Evolutionary conservation across 1,284 basidiomycete genomes (phyloP), one percentile per base, ranked within the genome.

Genomic region (Leccinum pallidistipes): DNA sequence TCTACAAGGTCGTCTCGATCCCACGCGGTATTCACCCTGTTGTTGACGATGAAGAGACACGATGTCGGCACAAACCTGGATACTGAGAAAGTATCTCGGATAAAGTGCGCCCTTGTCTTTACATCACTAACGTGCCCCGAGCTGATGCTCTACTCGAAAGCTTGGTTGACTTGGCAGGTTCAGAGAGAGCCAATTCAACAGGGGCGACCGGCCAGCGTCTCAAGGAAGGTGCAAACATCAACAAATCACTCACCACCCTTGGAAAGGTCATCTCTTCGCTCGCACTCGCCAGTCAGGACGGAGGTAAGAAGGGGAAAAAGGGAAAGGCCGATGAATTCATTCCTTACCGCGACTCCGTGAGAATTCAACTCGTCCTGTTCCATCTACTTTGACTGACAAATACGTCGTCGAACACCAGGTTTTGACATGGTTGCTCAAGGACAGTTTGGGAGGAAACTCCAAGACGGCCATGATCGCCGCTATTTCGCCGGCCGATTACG

Each of bases 391-490:
- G 14, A 38, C 57, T 69, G 55, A 70, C 50, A 14, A 38, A 57
- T 32, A 7, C 40, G 10, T 21, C 18, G 43, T 57, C 12, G n/a
- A 61, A 60, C 51, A 58, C 38, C 67, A 92, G 91, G 91, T 95
- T 63, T 82, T 99, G 64, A 99, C 97, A 29, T 99, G 97, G 97
- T 81, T 99, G 38, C 79, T 99, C 65, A 99, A 99, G 78, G 97
- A 99, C 78, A 96, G 93, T 74, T 79, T 99, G 60, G 97, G 97
- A 21, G 94, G 94, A 5, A 96, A 96, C 76, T 95, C 92, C 21
- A 95, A 95, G 79, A 97, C 94, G 6, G 92, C 93, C 3, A 97
- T 97, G 96, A 98, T 99, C 70, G 97, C 97, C 54, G 97, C 97
- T 43, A 98, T 99, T 66, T 91, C 95, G 24, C 96, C 96, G 16